A percentile compares a stretch with the other conserved stretches of the same genome.
Evolutionary conservation across 306 rosid species (phyloP).

Genomic region (Lagenaria siceraria): DNA sequence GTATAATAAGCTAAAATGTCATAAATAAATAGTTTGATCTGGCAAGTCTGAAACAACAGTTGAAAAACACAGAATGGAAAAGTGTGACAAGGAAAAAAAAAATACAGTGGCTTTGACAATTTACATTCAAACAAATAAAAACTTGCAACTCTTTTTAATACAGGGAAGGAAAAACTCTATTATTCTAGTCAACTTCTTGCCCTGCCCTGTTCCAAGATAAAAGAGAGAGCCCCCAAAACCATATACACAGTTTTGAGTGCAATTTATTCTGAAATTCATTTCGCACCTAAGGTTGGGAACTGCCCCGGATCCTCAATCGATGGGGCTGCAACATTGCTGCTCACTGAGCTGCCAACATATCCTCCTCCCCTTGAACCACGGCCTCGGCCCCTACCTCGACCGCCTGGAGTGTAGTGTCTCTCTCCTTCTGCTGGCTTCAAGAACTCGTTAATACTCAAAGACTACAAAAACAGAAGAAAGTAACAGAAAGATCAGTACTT

Average conservation of each 20-base stretch:
- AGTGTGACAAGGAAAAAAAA: neutral
- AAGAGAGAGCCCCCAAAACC: constrained; percentile 34
- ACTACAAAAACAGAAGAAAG: constrained; percentile 19
- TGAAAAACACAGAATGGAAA: neutral
- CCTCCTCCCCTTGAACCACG: constrained; percentile 76
- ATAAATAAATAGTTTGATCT: neutral
- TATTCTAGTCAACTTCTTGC: constrained; percentile 18
- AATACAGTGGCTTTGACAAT: neutral
- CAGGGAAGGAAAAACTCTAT: neutral
- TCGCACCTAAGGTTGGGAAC: constrained; percentile 78
- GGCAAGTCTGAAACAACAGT: neutral
- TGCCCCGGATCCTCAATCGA: constrained; percentile 69
- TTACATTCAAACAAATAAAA: neutral
- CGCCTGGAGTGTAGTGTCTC: constrained; percentile 34
- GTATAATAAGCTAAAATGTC: neutral
- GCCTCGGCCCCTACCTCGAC: constrained; percentile 68
- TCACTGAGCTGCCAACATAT: constrained; percentile 18
- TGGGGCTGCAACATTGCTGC: constrained; percentile 54
- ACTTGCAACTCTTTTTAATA: neutral
- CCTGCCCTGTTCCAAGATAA: constrained; percentile 29
- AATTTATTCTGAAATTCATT: constrained; percentile 35
- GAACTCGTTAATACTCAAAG: constrained; percentile 75
- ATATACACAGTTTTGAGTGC: constrained; percentile 11
- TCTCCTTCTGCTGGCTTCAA: constrained; percentile 90
- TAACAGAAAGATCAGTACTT: neutral